Percentiles rank a stretch among this genome's conserved stretches.
phyloP scores from a whole-genome alignment of 352 stramenopile species.

The Phytophthora palmivora region DNA sequence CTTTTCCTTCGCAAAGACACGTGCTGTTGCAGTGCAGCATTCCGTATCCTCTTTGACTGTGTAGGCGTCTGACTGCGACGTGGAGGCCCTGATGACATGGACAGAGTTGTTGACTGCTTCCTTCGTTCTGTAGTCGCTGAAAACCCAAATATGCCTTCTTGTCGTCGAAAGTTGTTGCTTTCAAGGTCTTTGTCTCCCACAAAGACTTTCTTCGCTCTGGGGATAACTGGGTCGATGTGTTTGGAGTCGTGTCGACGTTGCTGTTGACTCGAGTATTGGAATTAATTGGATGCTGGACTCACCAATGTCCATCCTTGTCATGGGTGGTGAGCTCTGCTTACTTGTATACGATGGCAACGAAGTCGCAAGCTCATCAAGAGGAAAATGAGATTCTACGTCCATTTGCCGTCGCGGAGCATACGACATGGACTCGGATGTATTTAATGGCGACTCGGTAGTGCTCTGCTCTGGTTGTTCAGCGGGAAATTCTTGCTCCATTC shows the following conservation, averaged over 20 bases:
- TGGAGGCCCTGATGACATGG: background rate
- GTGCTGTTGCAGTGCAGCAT: too few relatives aligned
- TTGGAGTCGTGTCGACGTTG: background rate
- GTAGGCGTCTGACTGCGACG: conserved; percentile 17
- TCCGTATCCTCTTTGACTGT: conserved; percentile 23
- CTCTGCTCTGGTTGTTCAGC: conserved; percentile 47
- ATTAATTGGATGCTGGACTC: conserved; percentile 3
- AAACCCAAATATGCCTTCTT: conserved; percentile 29
- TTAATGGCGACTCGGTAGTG: conserved; percentile 18
- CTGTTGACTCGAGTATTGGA: background rate
- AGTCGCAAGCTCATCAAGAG: conserved; percentile 34
- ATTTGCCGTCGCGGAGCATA: conserved; percentile 21
- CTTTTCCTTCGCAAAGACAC: conserved; percentile 18
- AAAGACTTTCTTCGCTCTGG: conserved; percentile 27
- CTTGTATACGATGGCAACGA: conserved; percentile 25
- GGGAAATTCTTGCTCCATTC: background rate
- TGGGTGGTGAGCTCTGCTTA: background rate
- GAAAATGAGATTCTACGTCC: conserved; percentile 28
- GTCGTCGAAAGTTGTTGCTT: too few relatives aligned
- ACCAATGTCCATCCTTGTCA: background rate
- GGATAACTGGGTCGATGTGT: conserved; percentile 12
- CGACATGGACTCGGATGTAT: conserved; percentile 3
- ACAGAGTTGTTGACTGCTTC: conserved; percentile 6
- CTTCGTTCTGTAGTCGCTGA: conserved; percentile 12
- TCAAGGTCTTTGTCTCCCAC: conserved; percentile 38